These are phyloP conservation scores for Fomitopsis betulina DNA, from an alignment of 1,284 basidiomycete species.

Conservation along the genomic window DNA sequence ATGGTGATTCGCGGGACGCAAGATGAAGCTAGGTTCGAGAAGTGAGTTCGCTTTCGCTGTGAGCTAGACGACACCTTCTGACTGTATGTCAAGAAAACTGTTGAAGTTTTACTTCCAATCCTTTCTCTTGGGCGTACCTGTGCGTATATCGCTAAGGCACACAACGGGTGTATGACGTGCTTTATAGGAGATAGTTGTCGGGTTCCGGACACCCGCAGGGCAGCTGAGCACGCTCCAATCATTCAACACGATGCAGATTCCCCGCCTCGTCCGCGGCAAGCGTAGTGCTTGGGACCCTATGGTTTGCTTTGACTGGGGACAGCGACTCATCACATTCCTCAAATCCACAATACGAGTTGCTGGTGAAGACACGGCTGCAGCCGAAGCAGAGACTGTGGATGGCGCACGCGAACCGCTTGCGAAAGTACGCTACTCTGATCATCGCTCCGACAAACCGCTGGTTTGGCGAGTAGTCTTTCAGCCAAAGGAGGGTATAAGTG, in stretches of 20 bases:
- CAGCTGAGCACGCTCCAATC: conserved; percentile 55
- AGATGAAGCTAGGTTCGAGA: conserved; percentile 80
- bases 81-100: conserved; percentile 53
- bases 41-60: conserved; percentile 42
- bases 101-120: conserved; percentile 97
- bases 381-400: background rate
- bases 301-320: conserved; percentile 72
- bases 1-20: conserved; percentile 64
- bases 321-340: conserved; percentile 57
- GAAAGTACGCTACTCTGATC: conserved; percentile 10
- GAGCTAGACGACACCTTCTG: background rate
- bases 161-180: background rate
- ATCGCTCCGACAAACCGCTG: conserved; percentile 7
- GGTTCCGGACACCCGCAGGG: conserved; percentile 84
- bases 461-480: conserved; percentile 70
- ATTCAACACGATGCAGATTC: conserved; percentile 71
- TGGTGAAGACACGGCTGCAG: conserved; percentile 9
- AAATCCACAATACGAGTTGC: conserved; percentile 28
- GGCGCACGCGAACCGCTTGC: background rate
- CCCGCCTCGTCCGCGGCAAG: conserved; percentile 71
- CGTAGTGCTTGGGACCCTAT: conserved; percentile 76
- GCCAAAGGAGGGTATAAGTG: conserved; percentile 47
- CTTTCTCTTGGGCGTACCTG: conserved; percentile 87
- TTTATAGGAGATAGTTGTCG: conserved; percentile 79
- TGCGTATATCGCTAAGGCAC: conserved; percentile 34